A percentile compares a stretch with the other conserved stretches of the same genome.
Conservation (phyloP, 2,329 filamentous ascomycete species). For the Cylindrodendrum hubeiense region DNA sequence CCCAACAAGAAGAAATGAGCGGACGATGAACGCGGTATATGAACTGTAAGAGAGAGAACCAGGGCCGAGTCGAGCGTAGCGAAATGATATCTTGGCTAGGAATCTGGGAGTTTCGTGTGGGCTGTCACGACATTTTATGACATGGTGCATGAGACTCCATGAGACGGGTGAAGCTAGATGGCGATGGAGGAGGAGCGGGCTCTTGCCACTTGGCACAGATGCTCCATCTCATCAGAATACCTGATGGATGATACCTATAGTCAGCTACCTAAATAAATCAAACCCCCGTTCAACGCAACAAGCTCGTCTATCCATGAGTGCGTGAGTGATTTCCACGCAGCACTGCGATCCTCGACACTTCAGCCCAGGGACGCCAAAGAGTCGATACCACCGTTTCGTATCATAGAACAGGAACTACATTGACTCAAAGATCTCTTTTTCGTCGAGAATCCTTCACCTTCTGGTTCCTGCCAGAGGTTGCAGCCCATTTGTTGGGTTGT, state of each 20-base stretch:
- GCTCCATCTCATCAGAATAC: conserved; percentile 24
- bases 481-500: neutral
- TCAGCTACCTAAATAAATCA: conserved; percentile 9
- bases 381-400: too few species aligned
- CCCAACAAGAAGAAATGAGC: conserved; percentile 73
- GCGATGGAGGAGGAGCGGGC: conserved; percentile 25
- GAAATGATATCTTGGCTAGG: conserved; percentile 43
- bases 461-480: neutral
- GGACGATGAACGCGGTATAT: conserved; percentile 16
- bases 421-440: conserved; percentile 16
- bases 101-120: conserved; percentile 43
- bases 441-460: neutral
- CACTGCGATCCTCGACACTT: too few species aligned
- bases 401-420: neutral
- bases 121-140: conserved; percentile 44
- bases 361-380: too few species aligned
- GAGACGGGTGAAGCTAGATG: conserved; percentile 30
- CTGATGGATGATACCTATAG: conserved; percentile 6
- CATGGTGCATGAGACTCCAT: conserved; percentile 40
- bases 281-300: neutral
- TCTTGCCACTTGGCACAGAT: conserved; percentile 21
- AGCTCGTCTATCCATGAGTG: neutral
- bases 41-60: conserved; percentile 39
- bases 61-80: conserved; percentile 46
- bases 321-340: conserved; percentile 14